Conservation (phyloP, 306 rosid genomes). For the Malus orientalis region DNA sequence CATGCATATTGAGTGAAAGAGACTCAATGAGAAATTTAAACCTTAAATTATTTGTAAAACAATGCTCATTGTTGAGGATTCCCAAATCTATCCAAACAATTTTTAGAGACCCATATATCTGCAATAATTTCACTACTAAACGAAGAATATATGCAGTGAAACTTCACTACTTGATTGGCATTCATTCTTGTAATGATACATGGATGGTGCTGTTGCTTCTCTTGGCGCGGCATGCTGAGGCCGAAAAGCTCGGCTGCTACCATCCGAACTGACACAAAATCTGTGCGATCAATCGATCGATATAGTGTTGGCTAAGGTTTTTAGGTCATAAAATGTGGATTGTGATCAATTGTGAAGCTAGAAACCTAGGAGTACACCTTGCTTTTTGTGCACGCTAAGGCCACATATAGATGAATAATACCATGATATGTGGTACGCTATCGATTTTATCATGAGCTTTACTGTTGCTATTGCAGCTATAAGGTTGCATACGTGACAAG, state of each 20-base stretch:
- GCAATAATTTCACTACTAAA: background rate
- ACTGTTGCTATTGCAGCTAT: background rate
- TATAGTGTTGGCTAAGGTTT: constrained; percentile 7
- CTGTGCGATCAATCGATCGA: background rate
- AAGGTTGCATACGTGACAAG: constrained; percentile 15
- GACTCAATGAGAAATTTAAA: background rate
- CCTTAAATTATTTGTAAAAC: constrained; percentile 19
- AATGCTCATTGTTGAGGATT: constrained; percentile 1
- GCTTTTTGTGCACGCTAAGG: constrained; percentile 35
- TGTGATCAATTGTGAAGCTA: background rate
- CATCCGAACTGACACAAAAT: constrained; percentile 12
- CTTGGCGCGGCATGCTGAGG: constrained; percentile 7
- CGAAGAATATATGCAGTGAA: background rate
- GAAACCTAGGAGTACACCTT: background rate
- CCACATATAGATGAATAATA: background rate
- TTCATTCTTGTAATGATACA: background rate
- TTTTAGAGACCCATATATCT: constrained; percentile 8
- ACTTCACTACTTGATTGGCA: background rate
- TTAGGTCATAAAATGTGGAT: background rate
- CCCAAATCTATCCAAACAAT: background rate
- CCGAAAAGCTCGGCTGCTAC: constrained; percentile 19
- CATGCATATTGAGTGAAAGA: constrained; percentile 18
- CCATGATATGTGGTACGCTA: constrained; percentile 8
- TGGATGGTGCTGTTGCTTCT: constrained; percentile 22
- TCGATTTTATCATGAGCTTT: background rate